Base-by-base conservation (phyloP, 768 basidiomycete genomes). In the Trametes gibbosa region DNA sequence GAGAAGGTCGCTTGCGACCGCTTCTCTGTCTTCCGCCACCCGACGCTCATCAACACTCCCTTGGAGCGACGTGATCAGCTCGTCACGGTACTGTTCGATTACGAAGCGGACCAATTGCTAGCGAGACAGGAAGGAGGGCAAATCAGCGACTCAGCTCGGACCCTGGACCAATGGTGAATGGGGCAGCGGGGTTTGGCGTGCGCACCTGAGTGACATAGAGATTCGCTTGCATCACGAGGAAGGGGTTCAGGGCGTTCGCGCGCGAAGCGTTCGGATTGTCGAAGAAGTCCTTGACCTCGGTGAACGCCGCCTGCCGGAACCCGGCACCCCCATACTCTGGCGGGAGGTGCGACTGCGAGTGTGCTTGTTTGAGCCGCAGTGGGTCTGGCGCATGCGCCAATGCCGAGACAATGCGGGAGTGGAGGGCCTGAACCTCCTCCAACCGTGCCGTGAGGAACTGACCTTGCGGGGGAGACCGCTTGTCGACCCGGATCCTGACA, bases 51-150 rank as follows among this genome's bases (percentile, higher is more conserved):
- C 82, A 35, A 86, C 73, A 60, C 69, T 79, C 19, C 84, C 87
- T 66, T 85, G 87, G 62, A 90, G 78, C 19, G 82, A 84, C 62
- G 79, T 77, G 49, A 91, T 70, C 24, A 96, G 81, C 72, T 96
- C 92, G 61, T 95, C 89, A 6, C 91, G 87, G 70, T 95, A 95
- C 73, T 94, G 93, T 65, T 95, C 89, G 52, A 92, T 90, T 62
- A 95, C 91, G 65, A 92, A 94, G 56, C 94, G 90, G 57, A 92
- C 92, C 49, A 94, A 82, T 92, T 95, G 93, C 92, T 95, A 51
- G 50, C 37, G 40, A 25, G 32, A 21, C 40, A 34, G 35, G 40
- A 51, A 48, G 39, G 27, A 17, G 34, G 40, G 2, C 23, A 48
- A 41, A 50, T 50, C 42, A 57, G 53, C 57, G 50, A 53, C 34